Evolutionary conservation across 2,329 filamentous ascomycete genomes (phyloP).

Genomic region (Hyphodiscus sp.): DNA sequence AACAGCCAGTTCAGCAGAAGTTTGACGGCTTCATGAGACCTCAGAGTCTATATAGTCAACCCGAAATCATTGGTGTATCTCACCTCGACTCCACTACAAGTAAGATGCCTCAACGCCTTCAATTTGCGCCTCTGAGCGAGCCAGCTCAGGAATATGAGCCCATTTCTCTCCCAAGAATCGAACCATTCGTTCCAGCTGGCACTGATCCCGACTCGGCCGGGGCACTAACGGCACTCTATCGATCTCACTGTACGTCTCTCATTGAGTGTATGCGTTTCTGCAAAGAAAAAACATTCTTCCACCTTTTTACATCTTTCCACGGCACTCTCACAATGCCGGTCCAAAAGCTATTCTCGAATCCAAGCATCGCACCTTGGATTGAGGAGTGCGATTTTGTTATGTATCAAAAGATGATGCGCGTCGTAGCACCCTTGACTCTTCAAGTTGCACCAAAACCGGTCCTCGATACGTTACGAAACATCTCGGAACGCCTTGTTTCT

Average conservation of each 20-base stretch:
- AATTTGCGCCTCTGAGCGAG: constrained; percentile 53
- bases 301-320: constrained; percentile 90
- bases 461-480: constrained; percentile 77
- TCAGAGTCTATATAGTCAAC: constrained; percentile 54
- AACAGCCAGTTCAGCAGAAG: constrained; percentile 18
- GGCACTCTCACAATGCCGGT: constrained; percentile 95
- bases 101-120: constrained; percentile 53
- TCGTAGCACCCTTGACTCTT: constrained; percentile 79
- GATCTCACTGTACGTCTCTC: constrained; percentile 89
- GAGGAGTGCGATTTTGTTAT: constrained; percentile 91
- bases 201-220: constrained; percentile 84
- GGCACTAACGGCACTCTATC: constrained; percentile 80
- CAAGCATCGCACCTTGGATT: constrained; percentile 82
- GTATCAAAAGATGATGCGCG: constrained; percentile 95
- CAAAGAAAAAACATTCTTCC: constrained; percentile 94
- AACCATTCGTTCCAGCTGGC: constrained; percentile 69
- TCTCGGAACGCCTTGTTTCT: constrained; percentile 71
- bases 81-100: constrained; percentile 49
- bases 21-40: constrained; percentile 31
- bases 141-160: constrained; percentile 60
- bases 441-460: constrained; percentile 88
- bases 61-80: constrained; percentile 49
- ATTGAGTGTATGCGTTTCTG: constrained; percentile 94
- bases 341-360: constrained; percentile 81
- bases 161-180: constrained; percentile 78